phyloP scores from a whole-genome alignment of 768 basidiomycete genomes.

The Lactifluus pinguis region DNA sequence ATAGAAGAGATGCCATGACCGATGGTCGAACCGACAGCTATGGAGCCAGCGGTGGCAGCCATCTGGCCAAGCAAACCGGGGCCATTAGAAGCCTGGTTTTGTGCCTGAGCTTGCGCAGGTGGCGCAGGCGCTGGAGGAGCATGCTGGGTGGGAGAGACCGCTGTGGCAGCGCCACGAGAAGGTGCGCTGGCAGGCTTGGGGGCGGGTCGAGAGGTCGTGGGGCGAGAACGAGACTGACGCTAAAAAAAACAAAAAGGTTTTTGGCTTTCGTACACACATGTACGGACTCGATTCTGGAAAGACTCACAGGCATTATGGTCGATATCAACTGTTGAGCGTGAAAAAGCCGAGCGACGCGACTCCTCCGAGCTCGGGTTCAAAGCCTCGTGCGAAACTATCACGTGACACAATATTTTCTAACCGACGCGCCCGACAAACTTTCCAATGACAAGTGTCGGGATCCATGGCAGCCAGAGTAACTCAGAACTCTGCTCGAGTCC shows the following conservation, averaged over 20 bases:
- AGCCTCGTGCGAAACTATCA: slow-evolving; percentile 3
- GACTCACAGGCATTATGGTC: slow-evolving; percentile 41
- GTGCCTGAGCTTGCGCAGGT: slow-evolving; percentile 24
- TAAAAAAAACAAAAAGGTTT: background rate
- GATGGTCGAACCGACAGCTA: slow-evolving; percentile 79
- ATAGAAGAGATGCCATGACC: slow-evolving; percentile 86
- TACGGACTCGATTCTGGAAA: background rate
- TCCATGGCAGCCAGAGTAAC: slow-evolving; percentile 11
- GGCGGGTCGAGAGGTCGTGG: slow-evolving; percentile 31
- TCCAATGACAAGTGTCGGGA: background rate
- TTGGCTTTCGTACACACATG: background rate
- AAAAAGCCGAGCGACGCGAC: slow-evolving; percentile 6
- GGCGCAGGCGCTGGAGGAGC: slow-evolving; percentile 32
- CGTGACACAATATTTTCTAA: background rate
- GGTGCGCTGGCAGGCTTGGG: slow-evolving; percentile 41
- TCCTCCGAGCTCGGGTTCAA: background rate
- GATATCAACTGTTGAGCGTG: background rate
- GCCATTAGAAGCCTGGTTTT: slow-evolving; percentile 24
- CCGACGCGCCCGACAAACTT: background rate
- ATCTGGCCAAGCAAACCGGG: slow-evolving; percentile 78
- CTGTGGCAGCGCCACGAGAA: slow-evolving; percentile 23
- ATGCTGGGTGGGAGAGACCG: slow-evolving; percentile 24
- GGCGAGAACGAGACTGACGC: slow-evolving; percentile 26
- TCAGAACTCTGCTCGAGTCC: background rate
- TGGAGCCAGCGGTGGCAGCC: slow-evolving; percentile 86